Evolutionary conservation across 495 filamentous ascomycete genomes (phyloP), one percentile per base, ranked within the genome.

Genomic region (Bathelium albidoporum): DNA sequence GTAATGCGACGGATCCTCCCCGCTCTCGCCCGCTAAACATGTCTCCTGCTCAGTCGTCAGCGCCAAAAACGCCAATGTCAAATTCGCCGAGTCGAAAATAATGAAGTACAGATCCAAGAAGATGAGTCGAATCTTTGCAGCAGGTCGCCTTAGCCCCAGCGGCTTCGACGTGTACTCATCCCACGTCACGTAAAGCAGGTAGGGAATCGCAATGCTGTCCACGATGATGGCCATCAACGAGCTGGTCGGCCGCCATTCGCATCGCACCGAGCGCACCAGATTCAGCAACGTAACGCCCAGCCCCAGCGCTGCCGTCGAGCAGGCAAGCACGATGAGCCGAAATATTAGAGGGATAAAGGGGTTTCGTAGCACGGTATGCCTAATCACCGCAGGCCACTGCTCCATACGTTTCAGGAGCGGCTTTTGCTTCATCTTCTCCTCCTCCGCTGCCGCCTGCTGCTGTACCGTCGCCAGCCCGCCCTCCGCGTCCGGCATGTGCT

Each of bases 161-260:
- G 94, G 94, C 70, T 96, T 95, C 20, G 90, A 86, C 2, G 89
- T 92, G 74, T 96, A 97, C 74, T 98, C 94, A 72, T 98, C 94
- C 74, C 87, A 96, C 1, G 91, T 95, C 73, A 98, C 93, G 73
- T 96, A 97, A 59, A 89, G 70, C 36, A 94, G 82, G 73, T 97
- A 98, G 44, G 92, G 84, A 62, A 97, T 78, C 7, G 95, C 95
- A 2, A 97, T 80, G 14, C 85, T 85, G 74, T 97, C 93, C 32
- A 97, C 88, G 49, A 91, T 85, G 66, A 97, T 87, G 45, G 94
- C 94, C 78, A 98, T 91, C 58, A 55, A 9, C 11, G 88, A 82
- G 12, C 90, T 87, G 28, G 91, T 93, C 2, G 91, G 83, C 18
- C 85, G 81, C 68, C 86, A 83, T 1, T 76, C 73, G 58, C 75